These are phyloP conservation scores for Populus tomentosa DNA, from an alignment of 441 rosid species.

Conservation along the genomic window DNA sequence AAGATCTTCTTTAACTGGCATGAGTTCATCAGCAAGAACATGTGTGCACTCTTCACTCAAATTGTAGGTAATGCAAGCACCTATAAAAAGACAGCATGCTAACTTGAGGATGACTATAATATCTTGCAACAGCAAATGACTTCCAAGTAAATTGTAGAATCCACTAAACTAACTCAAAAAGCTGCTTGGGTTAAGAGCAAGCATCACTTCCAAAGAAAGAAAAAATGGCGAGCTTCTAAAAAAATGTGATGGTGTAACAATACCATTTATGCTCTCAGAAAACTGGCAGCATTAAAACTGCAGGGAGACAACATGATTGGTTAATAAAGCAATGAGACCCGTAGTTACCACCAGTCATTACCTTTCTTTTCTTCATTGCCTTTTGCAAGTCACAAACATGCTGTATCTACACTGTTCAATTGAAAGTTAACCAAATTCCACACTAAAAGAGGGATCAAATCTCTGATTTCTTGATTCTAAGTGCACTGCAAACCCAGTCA, in stretches of 20 bases:
- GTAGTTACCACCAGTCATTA: not conserved
- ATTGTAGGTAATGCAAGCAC: constrained; percentile 47
- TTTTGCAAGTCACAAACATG: not conserved
- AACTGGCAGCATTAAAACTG: not conserved
- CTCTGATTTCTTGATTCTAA: not conserved
- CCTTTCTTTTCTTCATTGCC: not conserved
- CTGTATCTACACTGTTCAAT: not conserved
- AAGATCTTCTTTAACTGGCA: constrained; percentile 46
- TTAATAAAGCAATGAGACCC: not conserved
- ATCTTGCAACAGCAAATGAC: not conserved
- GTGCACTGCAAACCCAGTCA: not conserved
- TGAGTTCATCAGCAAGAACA: constrained; percentile 51
- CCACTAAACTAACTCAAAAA: not conserved
- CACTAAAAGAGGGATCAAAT: not conserved
- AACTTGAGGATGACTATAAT: not conserved
- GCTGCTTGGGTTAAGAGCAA: not conserved
- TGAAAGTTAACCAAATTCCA: not conserved
- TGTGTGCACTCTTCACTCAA: constrained; percentile 70
- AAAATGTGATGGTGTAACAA: not conserved
- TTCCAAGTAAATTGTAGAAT: not conserved
- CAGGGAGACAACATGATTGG: not conserved
- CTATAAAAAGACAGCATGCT: constrained; percentile 22
- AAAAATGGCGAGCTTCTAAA: not conserved
- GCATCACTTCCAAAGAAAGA: not conserved
- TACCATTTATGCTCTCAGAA: not conserved